Evolutionary conservation across 2,329 filamentous ascomycete genomes (phyloP).

Genomic region (Zasmidium citrigriseum): DNA sequence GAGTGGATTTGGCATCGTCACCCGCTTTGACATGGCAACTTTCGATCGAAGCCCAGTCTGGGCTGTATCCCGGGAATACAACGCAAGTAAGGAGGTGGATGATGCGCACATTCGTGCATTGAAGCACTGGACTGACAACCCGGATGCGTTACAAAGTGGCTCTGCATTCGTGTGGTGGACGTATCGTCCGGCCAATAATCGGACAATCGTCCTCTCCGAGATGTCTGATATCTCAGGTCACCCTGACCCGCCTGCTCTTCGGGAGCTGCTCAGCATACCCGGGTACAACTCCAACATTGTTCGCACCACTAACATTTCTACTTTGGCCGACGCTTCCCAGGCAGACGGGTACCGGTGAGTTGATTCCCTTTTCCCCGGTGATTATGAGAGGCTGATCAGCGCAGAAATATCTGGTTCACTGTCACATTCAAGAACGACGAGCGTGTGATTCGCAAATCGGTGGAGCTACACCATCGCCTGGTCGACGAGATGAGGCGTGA

Average conservation of each 20-base stretch:
- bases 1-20: constrained; percentile 48
- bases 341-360: not conserved
- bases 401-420: constrained; percentile 37
- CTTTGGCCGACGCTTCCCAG: not conserved
- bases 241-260: not conserved
- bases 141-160: not conserved
- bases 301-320: not conserved
- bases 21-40: constrained; percentile 41
- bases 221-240: not conserved
- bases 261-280: not conserved
- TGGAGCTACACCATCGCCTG: constrained; percentile 29
- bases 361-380: not conserved
- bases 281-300: not conserved
- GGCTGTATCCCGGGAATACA: not conserved
- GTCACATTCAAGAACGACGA: constrained; percentile 34
- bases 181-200: not conserved
- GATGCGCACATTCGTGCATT: constrained; percentile 9
- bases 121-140: constrained; percentile 1
- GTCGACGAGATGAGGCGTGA: constrained; percentile 25
- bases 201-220: not conserved
- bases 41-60: not conserved
- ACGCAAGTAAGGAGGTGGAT: not conserved
- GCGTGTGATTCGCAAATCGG: constrained; percentile 29
- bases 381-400: not conserved
- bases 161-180: not conserved